These are phyloP conservation scores for Trichopus zeylanicus DNA, from an alignment of 116 monocot species.

Conservation along the genomic window DNA sequence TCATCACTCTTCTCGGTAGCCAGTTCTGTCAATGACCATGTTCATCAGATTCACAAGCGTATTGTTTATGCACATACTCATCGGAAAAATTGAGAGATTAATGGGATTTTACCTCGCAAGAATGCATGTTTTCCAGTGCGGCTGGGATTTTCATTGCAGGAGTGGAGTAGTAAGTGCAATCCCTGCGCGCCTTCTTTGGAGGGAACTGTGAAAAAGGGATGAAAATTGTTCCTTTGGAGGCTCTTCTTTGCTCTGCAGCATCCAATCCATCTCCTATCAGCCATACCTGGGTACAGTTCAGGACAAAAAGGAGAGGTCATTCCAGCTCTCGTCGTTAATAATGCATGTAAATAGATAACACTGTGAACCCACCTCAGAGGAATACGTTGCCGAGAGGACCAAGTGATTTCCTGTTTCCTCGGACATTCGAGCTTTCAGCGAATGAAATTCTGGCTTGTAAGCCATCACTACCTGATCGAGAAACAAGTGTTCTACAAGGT, in stretches of 20 bases:
- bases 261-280: conserved; percentile 39
- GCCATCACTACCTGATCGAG: conserved; percentile 44
- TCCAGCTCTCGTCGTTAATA: not conserved
- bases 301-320: not conserved
- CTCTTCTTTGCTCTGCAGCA: conserved; percentile 34
- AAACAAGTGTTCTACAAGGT: no score
- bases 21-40: conserved; percentile 69
- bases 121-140: conserved; percentile 43
- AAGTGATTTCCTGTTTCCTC: conserved; percentile 15
- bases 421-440: conserved; percentile 38
- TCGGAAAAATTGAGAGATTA: not conserved
- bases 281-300: no score
- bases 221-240: conserved; percentile 28
- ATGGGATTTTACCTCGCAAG: conserved; percentile 62
- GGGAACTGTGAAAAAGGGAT: conserved; percentile 58
- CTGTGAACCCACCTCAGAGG: conserved; percentile 40
- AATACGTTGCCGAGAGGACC: conserved; percentile 28
- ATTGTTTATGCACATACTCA: not conserved
- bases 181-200: conserved; percentile 23
- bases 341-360: not conserved
- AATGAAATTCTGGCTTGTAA: conserved; percentile 43
- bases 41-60: no score
- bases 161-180: conserved; percentile 44
- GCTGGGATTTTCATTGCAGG: conserved; percentile 43
- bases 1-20: conserved; percentile 81